phyloP scores from a whole-genome alignment of 768 basidiomycete species.

The Agaricus subrufescens region DNA sequence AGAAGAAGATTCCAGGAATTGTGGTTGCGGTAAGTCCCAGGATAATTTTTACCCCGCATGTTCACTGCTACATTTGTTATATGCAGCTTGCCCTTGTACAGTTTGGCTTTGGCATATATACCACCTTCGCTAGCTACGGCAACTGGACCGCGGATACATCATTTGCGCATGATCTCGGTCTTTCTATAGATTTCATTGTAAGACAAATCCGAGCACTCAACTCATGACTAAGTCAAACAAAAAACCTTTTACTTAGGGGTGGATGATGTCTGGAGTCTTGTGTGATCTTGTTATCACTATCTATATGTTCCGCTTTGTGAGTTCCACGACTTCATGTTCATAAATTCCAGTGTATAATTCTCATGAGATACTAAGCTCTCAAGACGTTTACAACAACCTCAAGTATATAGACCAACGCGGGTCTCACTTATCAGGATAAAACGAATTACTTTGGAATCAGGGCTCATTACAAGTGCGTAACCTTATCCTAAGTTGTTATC shows the following conservation, averaged over 20 bases:
- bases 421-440: no score
- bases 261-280: background rate
- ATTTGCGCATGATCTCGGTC: no score
- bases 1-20: background rate
- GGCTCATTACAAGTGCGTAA: no score
- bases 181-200: background rate
- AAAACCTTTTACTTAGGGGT: background rate
- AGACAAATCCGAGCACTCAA: background rate
- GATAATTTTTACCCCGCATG: background rate
- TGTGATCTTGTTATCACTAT: no score
- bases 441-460: no score
- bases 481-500: no score
- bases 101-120: background rate
- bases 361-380: no score
- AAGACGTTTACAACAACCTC: no score
- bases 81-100: background rate
- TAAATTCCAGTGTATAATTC: no score
- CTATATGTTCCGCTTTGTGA: background rate
- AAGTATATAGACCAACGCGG: no score
- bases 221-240: no score
- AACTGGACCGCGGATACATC: background rate
- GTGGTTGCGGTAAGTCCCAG: background rate
- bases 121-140: background rate
- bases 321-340: background rate
- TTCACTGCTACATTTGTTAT: background rate